phyloP scores from a whole-genome alignment of 169 alveolate genomes.

The Babesia sp. region DNA sequence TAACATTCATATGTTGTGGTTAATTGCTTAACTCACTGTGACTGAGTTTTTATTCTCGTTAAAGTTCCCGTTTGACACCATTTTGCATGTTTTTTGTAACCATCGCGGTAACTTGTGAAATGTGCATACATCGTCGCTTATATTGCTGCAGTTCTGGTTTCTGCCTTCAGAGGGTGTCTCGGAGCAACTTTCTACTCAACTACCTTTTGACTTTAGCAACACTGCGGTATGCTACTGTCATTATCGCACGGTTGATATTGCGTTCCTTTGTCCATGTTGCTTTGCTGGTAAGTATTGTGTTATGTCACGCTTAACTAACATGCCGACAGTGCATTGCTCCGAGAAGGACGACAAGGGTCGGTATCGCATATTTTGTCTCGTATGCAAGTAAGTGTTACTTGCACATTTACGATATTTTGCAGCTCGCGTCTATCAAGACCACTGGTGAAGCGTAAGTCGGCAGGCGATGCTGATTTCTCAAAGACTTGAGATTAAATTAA shows the following conservation, averaged over 20 bases:
- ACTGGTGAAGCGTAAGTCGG: conserved; percentile 39
- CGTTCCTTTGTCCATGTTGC: conserved; percentile 85
- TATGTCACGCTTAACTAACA: conserved; percentile 3
- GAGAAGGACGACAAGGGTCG: conserved; percentile 60
- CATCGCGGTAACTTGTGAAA: too few relatives aligned
- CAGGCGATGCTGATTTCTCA: conserved; percentile 60
- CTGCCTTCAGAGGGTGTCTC: conserved; percentile 77
- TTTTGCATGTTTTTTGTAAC: too few relatives aligned
- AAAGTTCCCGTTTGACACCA: too few relatives aligned
- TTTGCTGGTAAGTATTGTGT: conserved; percentile 64
- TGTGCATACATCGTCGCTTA: neutral
- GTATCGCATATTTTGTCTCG: conserved; percentile 50
- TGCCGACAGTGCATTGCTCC: conserved; percentile 57
- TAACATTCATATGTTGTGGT: too few relatives aligned
- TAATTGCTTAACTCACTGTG: too few relatives aligned
- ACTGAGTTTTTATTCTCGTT: too few relatives aligned
- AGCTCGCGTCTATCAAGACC: conserved; percentile 63
- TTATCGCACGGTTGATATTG: conserved; percentile 80
- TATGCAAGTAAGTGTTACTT: conserved; percentile 50
- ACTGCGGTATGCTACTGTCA: conserved; percentile 85
- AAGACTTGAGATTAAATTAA: conserved; percentile 9
- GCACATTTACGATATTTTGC: neutral
- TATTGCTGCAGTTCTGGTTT: conserved; percentile 73
- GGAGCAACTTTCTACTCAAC: conserved; percentile 75
- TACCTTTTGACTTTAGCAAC: conserved; percentile 76